phyloP scores from a whole-genome alignment of 495 filamentous ascomycete species.

The Cercophora scortea region DNA sequence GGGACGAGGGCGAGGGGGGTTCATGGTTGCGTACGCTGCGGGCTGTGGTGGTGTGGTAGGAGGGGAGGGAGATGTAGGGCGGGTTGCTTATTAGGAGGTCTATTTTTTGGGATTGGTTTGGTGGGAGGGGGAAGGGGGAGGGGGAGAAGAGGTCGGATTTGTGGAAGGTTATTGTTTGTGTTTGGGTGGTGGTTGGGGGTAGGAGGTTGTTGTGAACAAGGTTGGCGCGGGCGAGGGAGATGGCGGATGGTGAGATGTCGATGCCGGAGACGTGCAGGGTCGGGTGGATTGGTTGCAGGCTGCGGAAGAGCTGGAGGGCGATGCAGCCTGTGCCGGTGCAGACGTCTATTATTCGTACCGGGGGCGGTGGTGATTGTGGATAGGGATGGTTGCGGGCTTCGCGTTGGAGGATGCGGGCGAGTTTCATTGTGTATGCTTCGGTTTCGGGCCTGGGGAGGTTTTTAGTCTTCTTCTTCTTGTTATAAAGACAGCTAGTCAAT shows the following conservation, averaged over 20 bases:
- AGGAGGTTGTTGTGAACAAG: constrained; percentile 45
- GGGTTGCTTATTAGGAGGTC: constrained; percentile 86
- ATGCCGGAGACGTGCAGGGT: constrained; percentile 34
- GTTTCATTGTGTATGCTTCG: constrained; percentile 54
- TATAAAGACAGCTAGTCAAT: neutral
- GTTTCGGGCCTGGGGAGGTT: constrained; percentile 47
- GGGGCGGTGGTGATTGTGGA: constrained; percentile 1
- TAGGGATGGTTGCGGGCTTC: neutral
- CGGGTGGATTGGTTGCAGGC: constrained; percentile 30
- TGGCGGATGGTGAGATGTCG: constrained; percentile 54
- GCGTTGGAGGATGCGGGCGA: constrained; percentile 40
- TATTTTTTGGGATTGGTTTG: constrained; percentile 18
- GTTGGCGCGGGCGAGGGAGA: constrained; percentile 57
- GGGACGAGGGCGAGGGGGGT: constrained; percentile 74
- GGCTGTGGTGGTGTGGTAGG: constrained; percentile 49
- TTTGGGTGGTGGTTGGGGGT: neutral
- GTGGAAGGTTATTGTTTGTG: constrained; percentile 36
- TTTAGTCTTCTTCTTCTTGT: neutral
- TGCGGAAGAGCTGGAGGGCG: constrained; percentile 58
- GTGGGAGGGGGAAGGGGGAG: constrained; percentile 1
- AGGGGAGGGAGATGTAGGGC: constrained; percentile 68
- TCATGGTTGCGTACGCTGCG: constrained; percentile 75
- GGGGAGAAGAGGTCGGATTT: constrained; percentile 47
- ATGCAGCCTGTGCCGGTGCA: constrained; percentile 94
- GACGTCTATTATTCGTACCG: constrained; percentile 65